phyloP scores from a whole-genome alignment of 441 rosid genomes.

The Erodium texanum region DNA sequence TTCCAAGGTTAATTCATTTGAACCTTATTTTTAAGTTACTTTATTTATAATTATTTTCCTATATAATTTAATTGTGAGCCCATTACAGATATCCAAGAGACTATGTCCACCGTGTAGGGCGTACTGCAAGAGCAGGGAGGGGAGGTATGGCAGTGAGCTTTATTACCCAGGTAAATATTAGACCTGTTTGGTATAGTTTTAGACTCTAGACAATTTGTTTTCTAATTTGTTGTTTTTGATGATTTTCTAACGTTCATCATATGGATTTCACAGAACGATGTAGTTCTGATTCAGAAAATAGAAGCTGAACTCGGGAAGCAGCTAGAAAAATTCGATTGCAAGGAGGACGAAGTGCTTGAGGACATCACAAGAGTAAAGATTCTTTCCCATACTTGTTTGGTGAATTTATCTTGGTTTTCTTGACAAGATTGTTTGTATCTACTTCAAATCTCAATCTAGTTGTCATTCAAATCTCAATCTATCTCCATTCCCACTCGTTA shows the following conservation, averaged over 20 bases:
- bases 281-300: slow-evolving; percentile 58
- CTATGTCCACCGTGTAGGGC: slow-evolving; percentile 95
- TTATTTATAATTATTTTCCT: not conserved
- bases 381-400: not conserved
- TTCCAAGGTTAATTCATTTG: slow-evolving; percentile 96
- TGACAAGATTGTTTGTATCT: too few species aligned
- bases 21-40: too few species aligned
- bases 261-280: slow-evolving; percentile 52
- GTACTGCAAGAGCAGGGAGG: slow-evolving; percentile 98
- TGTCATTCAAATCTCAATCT: too few species aligned
- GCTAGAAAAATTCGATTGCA: slow-evolving; percentile 51
- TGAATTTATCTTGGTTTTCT: too few species aligned
- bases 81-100: slow-evolving; percentile 66
- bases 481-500: too few species aligned
- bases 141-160: slow-evolving; percentile 81
- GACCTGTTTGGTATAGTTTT: not conserved
- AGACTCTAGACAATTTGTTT: not conserved
- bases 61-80: slow-evolving; percentile 7
- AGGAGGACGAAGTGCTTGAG: slow-evolving; percentile 64
- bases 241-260: too few species aligned
- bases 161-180: slow-evolving; percentile 52
- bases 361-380: slow-evolving; percentile 60
- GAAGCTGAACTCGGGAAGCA: slow-evolving; percentile 65
- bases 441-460: too few species aligned
- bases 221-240: too few species aligned